These are phyloP conservation scores for Clonostachys rosea DNA, from an alignment of 2,329 filamentous ascomycete genomes.

Conservation along the genomic window DNA sequence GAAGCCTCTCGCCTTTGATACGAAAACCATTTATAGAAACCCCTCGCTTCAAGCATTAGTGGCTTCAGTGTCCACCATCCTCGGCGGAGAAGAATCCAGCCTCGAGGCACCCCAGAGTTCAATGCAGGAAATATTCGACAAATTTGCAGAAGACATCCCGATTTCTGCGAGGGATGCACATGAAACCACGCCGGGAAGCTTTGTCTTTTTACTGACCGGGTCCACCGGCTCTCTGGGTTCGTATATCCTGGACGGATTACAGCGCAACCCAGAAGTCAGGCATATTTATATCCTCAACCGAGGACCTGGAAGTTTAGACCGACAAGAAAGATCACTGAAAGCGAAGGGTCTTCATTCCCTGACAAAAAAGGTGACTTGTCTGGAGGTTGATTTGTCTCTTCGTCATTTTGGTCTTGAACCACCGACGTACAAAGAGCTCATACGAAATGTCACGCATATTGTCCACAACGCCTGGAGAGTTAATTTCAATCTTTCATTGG, in stretches of 20 bases:
- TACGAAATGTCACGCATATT: slow-evolving; percentile 2
- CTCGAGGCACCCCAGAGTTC: neutral
- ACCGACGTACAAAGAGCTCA: slow-evolving; percentile 1
- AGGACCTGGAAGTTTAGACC: slow-evolving; percentile 2
- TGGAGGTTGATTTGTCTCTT: slow-evolving; percentile 2
- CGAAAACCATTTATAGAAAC: slow-evolving; percentile 19
- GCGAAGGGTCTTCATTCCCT: neutral
- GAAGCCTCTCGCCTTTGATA: slow-evolving; percentile 4
- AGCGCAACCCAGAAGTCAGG: slow-evolving; percentile 8
- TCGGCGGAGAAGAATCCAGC: slow-evolving; percentile 4
- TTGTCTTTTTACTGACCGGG: slow-evolving; percentile 76
- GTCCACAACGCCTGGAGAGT: slow-evolving; percentile 8
- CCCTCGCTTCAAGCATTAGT: slow-evolving; percentile 17
- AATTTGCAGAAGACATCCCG: slow-evolving; percentile 20
- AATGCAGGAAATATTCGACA: slow-evolving; percentile 11
- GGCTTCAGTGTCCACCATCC: slow-evolving; percentile 6
- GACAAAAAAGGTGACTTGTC: slow-evolving; percentile 4
- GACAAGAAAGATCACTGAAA: neutral
- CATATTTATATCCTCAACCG: slow-evolving; percentile 18
- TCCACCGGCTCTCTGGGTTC: slow-evolving; percentile 85
- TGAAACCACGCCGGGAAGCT: slow-evolving; percentile 15
- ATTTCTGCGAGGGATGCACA: slow-evolving; percentile 1
- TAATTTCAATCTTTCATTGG: slow-evolving; percentile 4
- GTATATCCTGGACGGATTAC: slow-evolving; percentile 51
- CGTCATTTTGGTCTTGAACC: slow-evolving; percentile 2